Evolutionary conservation across 2,329 filamentous ascomycete genomes (phyloP).

Genomic region (Berkeleyomyces basicola): DNA sequence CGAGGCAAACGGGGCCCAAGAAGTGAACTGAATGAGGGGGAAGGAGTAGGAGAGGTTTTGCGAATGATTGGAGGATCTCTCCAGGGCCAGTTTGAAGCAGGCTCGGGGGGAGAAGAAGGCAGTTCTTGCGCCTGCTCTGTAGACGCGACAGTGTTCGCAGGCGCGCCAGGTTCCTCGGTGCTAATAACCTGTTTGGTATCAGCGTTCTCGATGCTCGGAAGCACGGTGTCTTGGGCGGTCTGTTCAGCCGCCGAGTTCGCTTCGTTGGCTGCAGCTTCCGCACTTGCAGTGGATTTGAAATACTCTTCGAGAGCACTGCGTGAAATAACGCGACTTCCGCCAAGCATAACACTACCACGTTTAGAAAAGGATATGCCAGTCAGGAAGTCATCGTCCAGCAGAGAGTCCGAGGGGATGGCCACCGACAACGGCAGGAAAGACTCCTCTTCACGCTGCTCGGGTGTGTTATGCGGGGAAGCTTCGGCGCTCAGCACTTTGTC

Average conservation of each 20-base stretch:
- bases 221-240: background rate
- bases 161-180: too few relatives aligned
- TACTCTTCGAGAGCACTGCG: slow-evolving; percentile 10
- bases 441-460: background rate
- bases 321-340: slow-evolving; percentile 10
- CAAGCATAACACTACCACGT: slow-evolving; percentile 40
- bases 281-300: background rate
- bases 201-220: background rate
- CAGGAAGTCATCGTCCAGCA: slow-evolving; percentile 43
- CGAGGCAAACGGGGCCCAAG: background rate
- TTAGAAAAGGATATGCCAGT: slow-evolving; percentile 43
- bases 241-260: background rate
- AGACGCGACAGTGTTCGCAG: background rate
- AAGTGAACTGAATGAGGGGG: slow-evolving; percentile 9
- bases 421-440: slow-evolving; percentile 37
- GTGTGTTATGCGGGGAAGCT: background rate
- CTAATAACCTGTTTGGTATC: background rate
- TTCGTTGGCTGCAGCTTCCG: background rate
- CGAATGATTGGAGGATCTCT: slow-evolving; percentile 3
- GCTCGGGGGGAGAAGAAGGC: background rate
- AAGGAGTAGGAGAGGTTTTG: slow-evolving; percentile 11
- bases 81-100: background rate
- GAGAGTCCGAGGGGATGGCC: slow-evolving; percentile 36
- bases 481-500: background rate
- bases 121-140: background rate